These are phyloP conservation scores for Tricholoma terreum DNA, from an alignment of 768 basidiomycete species.

Conservation along the genomic window DNA sequence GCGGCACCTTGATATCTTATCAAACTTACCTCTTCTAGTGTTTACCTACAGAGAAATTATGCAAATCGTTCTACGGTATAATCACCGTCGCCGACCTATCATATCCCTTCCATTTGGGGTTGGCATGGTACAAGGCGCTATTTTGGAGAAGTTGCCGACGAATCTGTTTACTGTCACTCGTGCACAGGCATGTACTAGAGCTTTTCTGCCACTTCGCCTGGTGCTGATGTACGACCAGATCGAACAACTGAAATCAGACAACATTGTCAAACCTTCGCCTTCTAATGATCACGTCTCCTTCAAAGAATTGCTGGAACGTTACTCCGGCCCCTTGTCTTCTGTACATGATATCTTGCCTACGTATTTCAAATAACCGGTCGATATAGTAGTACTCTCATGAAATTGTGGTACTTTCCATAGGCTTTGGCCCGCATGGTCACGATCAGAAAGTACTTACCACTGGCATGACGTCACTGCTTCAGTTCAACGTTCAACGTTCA, in stretches of 20 bases:
- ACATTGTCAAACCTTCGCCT: conserved; percentile 39
- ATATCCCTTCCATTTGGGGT: conserved; percentile 61
- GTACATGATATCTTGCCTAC: conserved; percentile 54
- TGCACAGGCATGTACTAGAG: conserved; percentile 48
- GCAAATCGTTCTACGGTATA: conserved; percentile 56
- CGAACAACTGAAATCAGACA: conserved; percentile 59
- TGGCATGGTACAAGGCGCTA: conserved; percentile 60
- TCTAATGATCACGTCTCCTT: conserved; percentile 32
- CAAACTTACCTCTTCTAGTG: conserved; percentile 35
- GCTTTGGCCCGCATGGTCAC: no score
- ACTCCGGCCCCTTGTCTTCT: conserved; percentile 41
- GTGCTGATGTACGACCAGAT: conserved; percentile 37
- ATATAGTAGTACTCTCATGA: no score
- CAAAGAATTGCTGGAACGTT: conserved; percentile 34
- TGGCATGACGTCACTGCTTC: no score
- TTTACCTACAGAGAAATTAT: conserved; percentile 68
- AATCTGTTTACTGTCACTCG: conserved; percentile 69
- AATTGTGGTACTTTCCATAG: no score
- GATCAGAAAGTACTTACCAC: no score
- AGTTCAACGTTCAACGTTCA: no score
- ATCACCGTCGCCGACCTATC: conserved; percentile 51
- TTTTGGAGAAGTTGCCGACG: conserved; percentile 61
- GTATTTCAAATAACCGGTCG: conserved; percentile 40
- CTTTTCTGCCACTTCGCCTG: not conserved
- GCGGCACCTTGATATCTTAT: not conserved